Evolutionary conservation across 2,329 filamentous ascomycete species (phyloP).

Genomic region (Xylaria polymorpha): DNA sequence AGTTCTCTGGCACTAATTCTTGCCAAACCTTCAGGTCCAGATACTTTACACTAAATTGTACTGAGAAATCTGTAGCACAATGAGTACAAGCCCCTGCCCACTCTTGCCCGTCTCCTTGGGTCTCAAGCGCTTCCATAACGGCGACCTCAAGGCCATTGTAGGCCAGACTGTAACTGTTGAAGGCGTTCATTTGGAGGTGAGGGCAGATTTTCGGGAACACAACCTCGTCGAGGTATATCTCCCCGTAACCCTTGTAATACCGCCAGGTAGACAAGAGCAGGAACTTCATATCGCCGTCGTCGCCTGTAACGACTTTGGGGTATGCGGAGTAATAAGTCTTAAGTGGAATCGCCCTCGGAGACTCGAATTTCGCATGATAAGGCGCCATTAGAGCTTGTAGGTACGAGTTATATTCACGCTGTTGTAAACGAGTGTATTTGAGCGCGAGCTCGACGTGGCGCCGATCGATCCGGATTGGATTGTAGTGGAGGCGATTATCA

Average conservation of each 20-base stretch:
- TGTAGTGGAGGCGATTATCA: background rate
- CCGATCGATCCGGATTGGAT: slow-evolving; percentile 2
- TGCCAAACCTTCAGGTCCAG: slow-evolving; percentile 16
- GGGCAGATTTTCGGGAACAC: slow-evolving; percentile 7
- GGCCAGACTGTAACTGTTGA: no score
- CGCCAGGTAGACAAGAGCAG: slow-evolving; percentile 24
- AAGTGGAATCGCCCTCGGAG: no score
- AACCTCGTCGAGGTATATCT: background rate
- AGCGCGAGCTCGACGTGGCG: slow-evolving; percentile 26
- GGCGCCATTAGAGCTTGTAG: slow-evolving; percentile 14
- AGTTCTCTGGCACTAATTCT: slow-evolving; percentile 18
- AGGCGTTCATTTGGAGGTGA: background rate
- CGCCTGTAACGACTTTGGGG: slow-evolving; percentile 6
- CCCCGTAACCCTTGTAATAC: background rate
- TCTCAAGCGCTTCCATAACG: background rate
- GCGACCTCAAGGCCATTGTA: background rate
- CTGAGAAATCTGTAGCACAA: slow-evolving; percentile 17
- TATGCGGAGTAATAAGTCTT: slow-evolving; percentile 11
- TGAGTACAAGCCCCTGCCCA: slow-evolving; percentile 7
- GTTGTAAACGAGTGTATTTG: slow-evolving; percentile 23
- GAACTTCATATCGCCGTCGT: slow-evolving; percentile 18
- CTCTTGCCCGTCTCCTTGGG: background rate
- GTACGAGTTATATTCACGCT: slow-evolving; percentile 18
- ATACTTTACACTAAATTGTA: background rate
- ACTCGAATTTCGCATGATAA: background rate